Conservation (phyloP, 1,284 basidiomycete species). For the Veloboletus limbatus region DNA sequence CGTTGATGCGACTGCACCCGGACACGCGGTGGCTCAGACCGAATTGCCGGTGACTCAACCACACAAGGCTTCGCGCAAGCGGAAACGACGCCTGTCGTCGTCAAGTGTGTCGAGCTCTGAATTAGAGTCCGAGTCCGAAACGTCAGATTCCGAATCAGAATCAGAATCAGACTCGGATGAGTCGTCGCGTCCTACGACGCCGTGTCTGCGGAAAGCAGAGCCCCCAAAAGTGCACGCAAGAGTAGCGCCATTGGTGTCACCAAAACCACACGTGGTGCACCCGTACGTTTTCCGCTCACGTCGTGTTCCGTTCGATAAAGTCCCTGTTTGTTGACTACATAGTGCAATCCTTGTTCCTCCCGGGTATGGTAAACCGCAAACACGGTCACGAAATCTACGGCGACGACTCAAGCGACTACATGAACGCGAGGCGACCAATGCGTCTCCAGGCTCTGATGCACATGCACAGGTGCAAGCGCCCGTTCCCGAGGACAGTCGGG, state of each 20-base stretch:
- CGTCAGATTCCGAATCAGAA: slow-evolving; percentile 17
- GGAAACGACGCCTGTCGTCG: slow-evolving; percentile 24
- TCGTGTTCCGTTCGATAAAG: background rate
- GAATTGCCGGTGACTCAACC: too few species aligned
- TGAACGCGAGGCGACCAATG: slow-evolving; percentile 24
- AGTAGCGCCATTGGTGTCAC: background rate
- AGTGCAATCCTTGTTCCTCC: slow-evolving; percentile 46
- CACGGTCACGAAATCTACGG: slow-evolving; percentile 63
- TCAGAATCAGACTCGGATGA: slow-evolving; percentile 22
- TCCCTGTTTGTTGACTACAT: background rate
- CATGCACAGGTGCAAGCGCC: slow-evolving; percentile 35
- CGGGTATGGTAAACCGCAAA: slow-evolving; percentile 63
- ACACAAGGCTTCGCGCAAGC: slow-evolving; percentile 17
- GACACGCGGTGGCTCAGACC: background rate
- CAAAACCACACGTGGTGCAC: background rate
- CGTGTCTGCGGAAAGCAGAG: slow-evolving; percentile 1
- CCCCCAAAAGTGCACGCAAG: background rate
- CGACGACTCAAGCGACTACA: slow-evolving; percentile 49
- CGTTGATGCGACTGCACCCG: background rate
- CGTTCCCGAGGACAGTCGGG: background rate
- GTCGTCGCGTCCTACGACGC: background rate
- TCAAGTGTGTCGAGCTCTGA: slow-evolving; percentile 15
- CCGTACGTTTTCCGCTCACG: slow-evolving; percentile 11
- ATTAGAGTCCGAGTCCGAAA: slow-evolving; percentile 5
- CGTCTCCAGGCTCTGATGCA: slow-evolving; percentile 25